phyloP scores from a whole-genome alignment of 2,329 filamentous ascomycete species.

The Trichothecium roseum region DNA sequence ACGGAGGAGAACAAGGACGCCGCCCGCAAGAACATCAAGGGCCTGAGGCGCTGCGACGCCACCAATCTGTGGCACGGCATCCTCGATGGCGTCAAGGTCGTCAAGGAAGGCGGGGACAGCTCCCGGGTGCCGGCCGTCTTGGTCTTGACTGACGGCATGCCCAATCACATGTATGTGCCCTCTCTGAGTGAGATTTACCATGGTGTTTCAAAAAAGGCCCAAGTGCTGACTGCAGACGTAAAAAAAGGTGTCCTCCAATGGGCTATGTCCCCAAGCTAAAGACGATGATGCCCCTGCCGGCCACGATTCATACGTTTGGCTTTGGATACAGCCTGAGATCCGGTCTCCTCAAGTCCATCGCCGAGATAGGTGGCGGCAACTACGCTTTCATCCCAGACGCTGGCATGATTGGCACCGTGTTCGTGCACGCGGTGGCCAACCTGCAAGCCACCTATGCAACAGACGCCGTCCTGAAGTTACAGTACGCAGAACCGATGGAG shows the following conservation, averaged over 20 bases:
- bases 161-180: conserved; percentile 36
- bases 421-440: conserved; percentile 52
- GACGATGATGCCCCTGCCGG: conserved; percentile 25
- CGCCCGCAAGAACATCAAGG: conserved; percentile 29
- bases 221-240: background rate
- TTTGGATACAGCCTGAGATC: conserved; percentile 25
- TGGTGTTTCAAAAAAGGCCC: background rate
- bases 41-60: conserved; percentile 22
- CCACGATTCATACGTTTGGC: conserved; percentile 29
- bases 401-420: conserved; percentile 53
- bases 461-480: conserved; percentile 30
- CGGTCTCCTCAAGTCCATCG: conserved; percentile 47
- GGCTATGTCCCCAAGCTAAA: conserved; percentile 46
- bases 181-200: no score
- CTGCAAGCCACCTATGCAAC: conserved; percentile 47
- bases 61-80: conserved; percentile 53
- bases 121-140: conserved; percentile 38
- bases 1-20: conserved; percentile 31
- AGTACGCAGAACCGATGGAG: conserved; percentile 22
- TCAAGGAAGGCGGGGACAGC: conserved; percentile 20
- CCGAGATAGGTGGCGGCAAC: conserved; percentile 45
- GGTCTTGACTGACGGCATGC: conserved; percentile 44
- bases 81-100: conserved; percentile 35
- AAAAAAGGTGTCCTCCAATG: conserved; percentile 29
- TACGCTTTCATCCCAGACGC: conserved; percentile 53